Evolutionary conservation across 140 eudicot genomes (phyloP).

Genomic region (Ambrosia hybrid): DNA sequence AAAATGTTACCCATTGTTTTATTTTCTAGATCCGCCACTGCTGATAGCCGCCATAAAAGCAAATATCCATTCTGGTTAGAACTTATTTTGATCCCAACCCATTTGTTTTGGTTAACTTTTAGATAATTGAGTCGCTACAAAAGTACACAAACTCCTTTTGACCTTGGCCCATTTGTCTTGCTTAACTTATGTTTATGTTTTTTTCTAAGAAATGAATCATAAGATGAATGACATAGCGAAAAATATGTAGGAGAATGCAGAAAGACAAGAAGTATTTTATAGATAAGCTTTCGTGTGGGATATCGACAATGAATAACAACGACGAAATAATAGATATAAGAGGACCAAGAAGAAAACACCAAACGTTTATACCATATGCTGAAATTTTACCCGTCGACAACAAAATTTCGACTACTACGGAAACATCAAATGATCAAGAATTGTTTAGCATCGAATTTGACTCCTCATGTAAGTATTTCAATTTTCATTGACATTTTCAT

Average conservation of each 20-base stretch:
- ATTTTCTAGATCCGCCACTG: too few relatives aligned
- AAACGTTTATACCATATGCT: neutral
- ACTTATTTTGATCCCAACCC: too few relatives aligned
- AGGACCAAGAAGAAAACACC: constrained; percentile 34
- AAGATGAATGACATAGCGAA: neutral
- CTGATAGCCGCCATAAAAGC: too few relatives aligned
- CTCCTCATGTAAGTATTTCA: constrained; percentile 37
- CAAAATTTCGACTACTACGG: constrained; percentile 5
- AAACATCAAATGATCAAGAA: constrained; percentile 35
- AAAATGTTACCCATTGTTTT: too few relatives aligned
- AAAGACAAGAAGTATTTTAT: constrained; percentile 51
- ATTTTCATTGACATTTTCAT: neutral
- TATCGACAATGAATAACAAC: constrained; percentile 60
- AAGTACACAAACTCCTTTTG: too few relatives aligned
- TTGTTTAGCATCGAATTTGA: constrained; percentile 46
- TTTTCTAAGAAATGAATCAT: neutral
- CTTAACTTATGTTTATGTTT: neutral
- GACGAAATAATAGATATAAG: constrained; percentile 38
- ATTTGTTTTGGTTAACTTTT: too few relatives aligned
- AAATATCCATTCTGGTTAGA: too few relatives aligned
- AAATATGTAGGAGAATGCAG: constrained; percentile 54
- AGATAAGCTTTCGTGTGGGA: constrained; percentile 62
- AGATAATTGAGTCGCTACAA: too few relatives aligned
- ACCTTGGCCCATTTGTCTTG: too few relatives aligned
- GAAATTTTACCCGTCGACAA: constrained; percentile 38